A percentile compares a stretch with the other conserved stretches of the same genome.
Conservation (phyloP, 2,329 filamentous ascomycete species). For the Dothiorella sarmentorum region DNA sequence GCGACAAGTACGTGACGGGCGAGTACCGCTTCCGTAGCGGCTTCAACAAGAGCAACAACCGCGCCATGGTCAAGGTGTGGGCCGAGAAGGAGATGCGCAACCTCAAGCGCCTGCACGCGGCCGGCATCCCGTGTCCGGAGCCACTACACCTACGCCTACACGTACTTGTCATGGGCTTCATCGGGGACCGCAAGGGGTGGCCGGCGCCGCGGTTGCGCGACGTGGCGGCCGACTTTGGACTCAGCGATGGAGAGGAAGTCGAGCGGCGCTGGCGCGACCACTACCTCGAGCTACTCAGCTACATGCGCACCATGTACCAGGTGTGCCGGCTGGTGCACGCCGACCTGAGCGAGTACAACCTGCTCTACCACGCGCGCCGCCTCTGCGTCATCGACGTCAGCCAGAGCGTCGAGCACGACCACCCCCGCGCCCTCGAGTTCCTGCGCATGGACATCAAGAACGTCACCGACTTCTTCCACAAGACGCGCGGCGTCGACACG, state of each 20-base stretch:
- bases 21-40: conserved; percentile 89
- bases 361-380: conserved; percentile 78
- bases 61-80: conserved; percentile 98
- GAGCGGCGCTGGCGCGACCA: conserved; percentile 71
- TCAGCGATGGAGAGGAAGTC: conserved; percentile 52
- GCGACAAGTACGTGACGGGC: conserved; percentile 91
- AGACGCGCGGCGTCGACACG: conserved; percentile 73
- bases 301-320: conserved; percentile 93
- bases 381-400: conserved; percentile 97
- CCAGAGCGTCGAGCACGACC: conserved; percentile 94
- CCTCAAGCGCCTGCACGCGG: conserved; percentile 74
- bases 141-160: conserved; percentile 88
- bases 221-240: conserved; percentile 63
- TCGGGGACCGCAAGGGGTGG: conserved; percentile 82
- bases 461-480: conserved; percentile 82
- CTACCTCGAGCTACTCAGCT: conserved; percentile 77
- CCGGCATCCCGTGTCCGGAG: conserved; percentile 86
- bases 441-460: conserved; percentile 99
- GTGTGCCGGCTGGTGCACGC: conserved; percentile 89
- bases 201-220: conserved; percentile 87
- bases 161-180: conserved; percentile 90
- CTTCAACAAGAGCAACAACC: conserved; percentile 90
- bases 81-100: conserved; percentile 98
- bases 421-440: conserved; percentile 88
- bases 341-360: conserved; percentile 97